These are phyloP conservation scores for Suillus hirtellus DNA, from an alignment of 768 basidiomycete genomes.

Conservation along the genomic window DNA sequence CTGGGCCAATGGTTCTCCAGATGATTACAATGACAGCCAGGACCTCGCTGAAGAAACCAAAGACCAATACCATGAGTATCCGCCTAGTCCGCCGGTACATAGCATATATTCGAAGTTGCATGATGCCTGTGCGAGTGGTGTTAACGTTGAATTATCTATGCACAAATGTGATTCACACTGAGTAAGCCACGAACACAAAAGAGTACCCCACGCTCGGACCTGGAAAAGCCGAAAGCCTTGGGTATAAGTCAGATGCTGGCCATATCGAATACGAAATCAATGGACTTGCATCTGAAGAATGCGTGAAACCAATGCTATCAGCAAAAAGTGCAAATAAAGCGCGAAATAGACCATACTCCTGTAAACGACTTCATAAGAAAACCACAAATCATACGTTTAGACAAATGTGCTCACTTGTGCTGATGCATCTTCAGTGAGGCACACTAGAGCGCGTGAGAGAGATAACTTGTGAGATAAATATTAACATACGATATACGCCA, in stretches of 20 bases:
- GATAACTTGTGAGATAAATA: neutral
- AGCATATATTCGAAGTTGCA: slow-evolving; percentile 36
- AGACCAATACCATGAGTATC: slow-evolving; percentile 21
- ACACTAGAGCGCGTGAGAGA: neutral
- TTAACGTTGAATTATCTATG: slow-evolving; percentile 10
- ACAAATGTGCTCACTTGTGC: neutral
- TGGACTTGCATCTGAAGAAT: slow-evolving; percentile 1
- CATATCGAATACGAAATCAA: neutral
- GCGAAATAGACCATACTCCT: neutral
- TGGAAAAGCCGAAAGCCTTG: slow-evolving; percentile 30
- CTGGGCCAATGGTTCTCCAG: slow-evolving; percentile 29
- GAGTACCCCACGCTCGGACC: slow-evolving; percentile 35
- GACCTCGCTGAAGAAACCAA: slow-evolving; percentile 25
- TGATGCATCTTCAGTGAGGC: neutral
- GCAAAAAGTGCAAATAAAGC: no score
- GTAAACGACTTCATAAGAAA: neutral
- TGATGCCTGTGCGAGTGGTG: slow-evolving; percentile 22
- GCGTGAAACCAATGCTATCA: neutral
- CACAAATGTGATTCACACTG: slow-evolving; percentile 22
- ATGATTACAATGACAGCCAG: slow-evolving; percentile 25
- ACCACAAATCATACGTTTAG: neutral
- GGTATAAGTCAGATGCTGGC: neutral
- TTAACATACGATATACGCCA: slow-evolving; percentile 1
- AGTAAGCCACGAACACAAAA: slow-evolving; percentile 32
- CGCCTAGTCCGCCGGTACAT: slow-evolving; percentile 30